Evolutionary conservation across 2,329 filamentous ascomycete genomes (phyloP), one percentile per base, ranked within the genome.

Genomic region (Cladosporium cucumerinum): DNA sequence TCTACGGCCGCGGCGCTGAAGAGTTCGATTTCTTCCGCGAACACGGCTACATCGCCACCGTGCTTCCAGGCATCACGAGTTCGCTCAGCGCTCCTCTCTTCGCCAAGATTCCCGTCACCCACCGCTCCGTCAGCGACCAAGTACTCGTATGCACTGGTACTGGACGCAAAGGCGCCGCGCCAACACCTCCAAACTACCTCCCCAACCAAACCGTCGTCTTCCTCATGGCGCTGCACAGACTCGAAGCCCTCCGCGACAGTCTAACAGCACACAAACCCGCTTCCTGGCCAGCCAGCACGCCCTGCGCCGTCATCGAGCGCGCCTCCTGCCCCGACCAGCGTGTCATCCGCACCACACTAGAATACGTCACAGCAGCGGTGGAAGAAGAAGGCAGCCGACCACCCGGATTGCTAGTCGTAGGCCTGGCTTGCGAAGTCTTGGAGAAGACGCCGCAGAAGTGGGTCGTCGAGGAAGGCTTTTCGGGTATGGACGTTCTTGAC

Each of bases 91-190:
- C 93, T 11, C 92, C 94, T 0, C 82, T 99, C 2, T 97, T 98
- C 75, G 93, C 93, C 0, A 87, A 84, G 7, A 91, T 99, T 34
- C 94, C 95, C 1, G 84, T 90, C 0, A 99, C 95, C 1, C 94
- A 98, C 79, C 85, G 95, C 5, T 90, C 90, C 52, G 90, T 97
- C 0, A 90, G 92, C 3, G 95, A 99, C 73, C 93, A 98, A 77
- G 89, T 99, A 0, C 84, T 99, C 28, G 86, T 99, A n/a, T 98
- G 95, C 79, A 99, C 95, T 0, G 95, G 95, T 0, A 99, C 95
- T 0, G 95, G 95, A 0, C 87, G 95, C 72, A 96, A 96, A 78
- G 95, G 95, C 14, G 89, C 86, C 63, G 82, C 92, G 0, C 93
- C 93, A 0, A 81, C 86, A n/a, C 92, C 93, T 36, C 95, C 95